Percentiles rank a stretch among this genome's conserved stretches.
Conservation (phyloP, 140 eudicot genomes). For the Bidens hawaiensis region DNA sequence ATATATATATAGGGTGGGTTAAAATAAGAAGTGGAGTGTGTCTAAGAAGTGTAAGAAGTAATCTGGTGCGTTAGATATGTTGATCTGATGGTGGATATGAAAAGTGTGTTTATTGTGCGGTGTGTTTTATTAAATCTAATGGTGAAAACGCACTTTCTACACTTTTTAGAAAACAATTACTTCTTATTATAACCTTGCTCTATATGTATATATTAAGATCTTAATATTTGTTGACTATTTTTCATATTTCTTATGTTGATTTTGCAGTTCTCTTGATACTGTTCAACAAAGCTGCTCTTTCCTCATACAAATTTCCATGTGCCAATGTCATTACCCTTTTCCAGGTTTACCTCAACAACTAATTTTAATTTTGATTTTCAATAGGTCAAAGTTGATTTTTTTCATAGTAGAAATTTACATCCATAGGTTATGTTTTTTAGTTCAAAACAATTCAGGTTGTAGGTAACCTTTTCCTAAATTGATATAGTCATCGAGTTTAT, state of each 20-base stretch:
- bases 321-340: conserved; percentile 96
- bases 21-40: too few species aligned
- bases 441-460: background rate
- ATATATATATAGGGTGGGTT: too few species aligned
- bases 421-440: background rate
- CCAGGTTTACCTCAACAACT: conserved; percentile 48
- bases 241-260: conserved; percentile 1
- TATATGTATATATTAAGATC: background rate
- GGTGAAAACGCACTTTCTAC: too few species aligned
- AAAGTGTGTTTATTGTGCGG: too few species aligned
- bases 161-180: too few species aligned
- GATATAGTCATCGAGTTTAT: background rate
- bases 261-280: conserved; percentile 78
- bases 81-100: too few species aligned
- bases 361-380: background rate
- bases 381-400: background rate
- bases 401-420: background rate
- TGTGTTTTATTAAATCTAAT: too few species aligned
- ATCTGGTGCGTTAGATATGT: too few species aligned
- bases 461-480: background rate
- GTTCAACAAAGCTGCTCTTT: conserved; percentile 98
- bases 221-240: background rate
- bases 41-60: too few species aligned
- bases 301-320: conserved; percentile 84
- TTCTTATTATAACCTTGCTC: too few species aligned